Evolutionary conservation across 441 rosid genomes (phyloP).

Genomic region (Populus trichocarpa): DNA sequence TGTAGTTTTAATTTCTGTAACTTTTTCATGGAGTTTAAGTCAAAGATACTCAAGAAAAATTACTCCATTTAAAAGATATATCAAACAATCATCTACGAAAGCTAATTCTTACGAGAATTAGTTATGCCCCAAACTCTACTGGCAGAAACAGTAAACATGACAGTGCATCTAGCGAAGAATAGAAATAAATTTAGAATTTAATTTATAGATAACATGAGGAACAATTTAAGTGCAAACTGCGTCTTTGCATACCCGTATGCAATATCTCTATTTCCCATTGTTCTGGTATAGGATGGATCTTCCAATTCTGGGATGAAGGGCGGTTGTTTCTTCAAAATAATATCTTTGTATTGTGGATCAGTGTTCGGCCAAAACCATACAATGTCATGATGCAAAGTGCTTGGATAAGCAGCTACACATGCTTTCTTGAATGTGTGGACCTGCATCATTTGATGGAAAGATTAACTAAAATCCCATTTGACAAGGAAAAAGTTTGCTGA

Average conservation of each 20-base stretch:
- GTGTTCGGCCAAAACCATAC: slow-evolving; percentile 91
- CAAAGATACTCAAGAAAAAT: background rate
- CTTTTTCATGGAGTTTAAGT: background rate
- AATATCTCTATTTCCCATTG: slow-evolving; percentile 63
- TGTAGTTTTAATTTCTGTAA: background rate
- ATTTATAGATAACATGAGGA: background rate
- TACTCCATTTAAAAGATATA: background rate
- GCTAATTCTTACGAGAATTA: background rate
- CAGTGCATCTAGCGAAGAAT: background rate
- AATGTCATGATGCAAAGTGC: slow-evolving; percentile 62
- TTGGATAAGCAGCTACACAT: slow-evolving; percentile 74
- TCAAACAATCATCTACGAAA: background rate
- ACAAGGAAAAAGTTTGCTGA: slow-evolving; percentile 7
- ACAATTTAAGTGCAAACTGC: background rate
- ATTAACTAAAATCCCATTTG: background rate
- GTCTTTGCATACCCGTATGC: slow-evolving; percentile 60
- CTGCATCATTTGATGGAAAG: slow-evolving; percentile 35
- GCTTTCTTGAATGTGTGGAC: slow-evolving; percentile 76
- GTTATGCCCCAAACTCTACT: background rate
- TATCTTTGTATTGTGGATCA: slow-evolving; percentile 68
- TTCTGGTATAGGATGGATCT: slow-evolving; percentile 67
- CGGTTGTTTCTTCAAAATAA: slow-evolving; percentile 56
- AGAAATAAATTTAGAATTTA: background rate
- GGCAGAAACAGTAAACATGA: background rate
- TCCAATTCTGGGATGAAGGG: slow-evolving; percentile 70